Evolutionary conservation across 2,329 filamentous ascomycete species (phyloP), one percentile per base, ranked within the genome.

Genomic region (Exserohilum rostratum): DNA sequence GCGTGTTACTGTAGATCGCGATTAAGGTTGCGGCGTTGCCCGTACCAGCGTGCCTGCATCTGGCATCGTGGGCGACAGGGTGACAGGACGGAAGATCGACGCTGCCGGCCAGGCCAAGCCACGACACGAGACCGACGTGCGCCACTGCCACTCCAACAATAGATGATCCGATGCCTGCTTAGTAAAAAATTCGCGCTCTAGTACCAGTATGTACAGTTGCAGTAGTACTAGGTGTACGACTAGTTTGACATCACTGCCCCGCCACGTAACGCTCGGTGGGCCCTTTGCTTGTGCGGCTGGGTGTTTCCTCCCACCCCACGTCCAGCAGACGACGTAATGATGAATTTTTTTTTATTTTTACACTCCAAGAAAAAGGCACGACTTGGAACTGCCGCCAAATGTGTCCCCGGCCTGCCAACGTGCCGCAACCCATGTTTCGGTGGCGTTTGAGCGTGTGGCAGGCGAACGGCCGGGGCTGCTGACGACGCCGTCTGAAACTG

Each of bases 401-500:
- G n/a, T 27, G 18, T 37, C 20, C 38, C 29, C 38, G 48, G 30
- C 39, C 33, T 29, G 37, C 30, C 33, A 47, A 43, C 43, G 39
- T 58, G 43, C 39, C 46, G 40, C 44, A 49, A 43, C 44, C 50
- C 50, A 53, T 57, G 69, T 69, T 67, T 73, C 69, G 67, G 47
- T 52, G 49, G 56, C 60, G 67, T 68, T 54, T 61, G 63, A 64
- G 57, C 57, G 30, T 33, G 34, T 25, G 22, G 22, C 50, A 38
- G 45, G 58, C 62, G 62, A 59, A 44, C 58, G 50, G 50, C 50
- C 33, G 30, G 52, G 40, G 49, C 22, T 5, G 69, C 65, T 72
- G 68, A 73, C 70, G 68, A 73, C 65, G 64, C 65, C 65, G 64
- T 65, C 65, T 72, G 68, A 72, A 70, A 73, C 69, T 51, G 58